Evolutionary conservation across 164 flowering plant species (phyloP).

Genomic region (Vitis labrusca): DNA sequence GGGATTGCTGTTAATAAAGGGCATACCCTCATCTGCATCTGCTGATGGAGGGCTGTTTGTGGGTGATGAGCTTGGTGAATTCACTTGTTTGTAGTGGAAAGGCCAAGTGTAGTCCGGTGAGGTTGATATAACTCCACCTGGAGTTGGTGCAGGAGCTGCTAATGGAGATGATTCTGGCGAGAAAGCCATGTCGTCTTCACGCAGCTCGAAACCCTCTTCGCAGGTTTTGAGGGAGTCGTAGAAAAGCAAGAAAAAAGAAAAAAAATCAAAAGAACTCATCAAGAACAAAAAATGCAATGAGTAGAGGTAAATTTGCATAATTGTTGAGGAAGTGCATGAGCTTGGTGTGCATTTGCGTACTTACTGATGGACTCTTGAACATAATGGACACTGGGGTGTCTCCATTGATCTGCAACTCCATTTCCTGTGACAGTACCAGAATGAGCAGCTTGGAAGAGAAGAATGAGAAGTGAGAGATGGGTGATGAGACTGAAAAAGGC

Average conservation of each 20-base stretch:
- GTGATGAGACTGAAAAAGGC: background rate
- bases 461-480: background rate
- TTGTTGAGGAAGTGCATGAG: too few species aligned
- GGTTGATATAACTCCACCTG: background rate
- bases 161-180: background rate
- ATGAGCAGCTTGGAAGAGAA: background rate
- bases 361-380: background rate
- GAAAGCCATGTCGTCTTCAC: background rate
- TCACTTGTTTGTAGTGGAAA: background rate
- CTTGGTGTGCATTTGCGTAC: background rate
- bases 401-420: background rate
- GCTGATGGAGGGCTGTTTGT: background rate
- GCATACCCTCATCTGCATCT: background rate
- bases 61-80: background rate
- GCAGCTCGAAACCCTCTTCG: background rate
- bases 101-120: background rate
- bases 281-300: too few species aligned
- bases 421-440: background rate
- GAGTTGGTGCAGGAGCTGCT: slow-evolving; percentile 1
- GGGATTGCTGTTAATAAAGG: too few species aligned
- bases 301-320: too few species aligned
- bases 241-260: too few species aligned
- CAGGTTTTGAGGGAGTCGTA: background rate
- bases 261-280: too few species aligned
- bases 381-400: background rate